Conservation (phyloP, 106 monocot genomes). For the Gastrodia elata region DNA sequence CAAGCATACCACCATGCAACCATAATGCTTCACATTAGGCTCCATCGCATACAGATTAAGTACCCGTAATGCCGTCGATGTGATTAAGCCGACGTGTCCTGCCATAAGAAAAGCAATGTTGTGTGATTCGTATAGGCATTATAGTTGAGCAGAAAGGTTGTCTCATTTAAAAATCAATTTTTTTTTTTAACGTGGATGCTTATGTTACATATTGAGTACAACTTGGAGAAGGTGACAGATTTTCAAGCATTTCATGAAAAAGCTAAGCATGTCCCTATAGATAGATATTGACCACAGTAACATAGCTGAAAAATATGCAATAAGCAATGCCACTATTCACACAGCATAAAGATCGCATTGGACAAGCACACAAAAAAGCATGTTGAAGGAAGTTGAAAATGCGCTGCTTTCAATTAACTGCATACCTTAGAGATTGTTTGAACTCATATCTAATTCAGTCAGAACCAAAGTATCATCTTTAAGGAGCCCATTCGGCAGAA, state of each 20-base stretch:
- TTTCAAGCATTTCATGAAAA: background rate
- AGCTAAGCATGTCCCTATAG: background rate
- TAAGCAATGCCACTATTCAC: background rate
- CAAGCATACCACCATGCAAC: slow-evolving; percentile 66
- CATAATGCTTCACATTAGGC: slow-evolving; percentile 59
- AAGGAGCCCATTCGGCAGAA: slow-evolving; percentile 70
- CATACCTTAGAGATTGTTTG: slow-evolving; percentile 87
- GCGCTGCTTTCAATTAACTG: background rate
- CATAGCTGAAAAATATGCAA: too few species aligned
- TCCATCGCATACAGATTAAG: slow-evolving; percentile 69
- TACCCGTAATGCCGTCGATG: slow-evolving; percentile 67
- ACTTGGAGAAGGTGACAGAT: too few species aligned
- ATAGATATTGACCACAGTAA: too few species aligned
- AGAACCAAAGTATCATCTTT: slow-evolving; percentile 82
- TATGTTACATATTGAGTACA: too few species aligned
- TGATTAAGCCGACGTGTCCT: slow-evolving; percentile 88
- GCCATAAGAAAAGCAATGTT: slow-evolving; percentile 10
- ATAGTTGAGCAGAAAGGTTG: too few species aligned
- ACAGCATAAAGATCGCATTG: background rate
- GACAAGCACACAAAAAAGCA: background rate
- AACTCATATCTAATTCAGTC: slow-evolving; percentile 81
- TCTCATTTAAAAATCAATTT: too few species aligned
- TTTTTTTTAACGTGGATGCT: too few species aligned
- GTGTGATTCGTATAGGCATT: too few species aligned
- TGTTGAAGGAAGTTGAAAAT: background rate